Evolutionary conservation across 202 grass and related monocot genomes (phyloP), one percentile per base, ranked within the genome.

Genomic region (Schoenoplectus tabernaemontani): DNA sequence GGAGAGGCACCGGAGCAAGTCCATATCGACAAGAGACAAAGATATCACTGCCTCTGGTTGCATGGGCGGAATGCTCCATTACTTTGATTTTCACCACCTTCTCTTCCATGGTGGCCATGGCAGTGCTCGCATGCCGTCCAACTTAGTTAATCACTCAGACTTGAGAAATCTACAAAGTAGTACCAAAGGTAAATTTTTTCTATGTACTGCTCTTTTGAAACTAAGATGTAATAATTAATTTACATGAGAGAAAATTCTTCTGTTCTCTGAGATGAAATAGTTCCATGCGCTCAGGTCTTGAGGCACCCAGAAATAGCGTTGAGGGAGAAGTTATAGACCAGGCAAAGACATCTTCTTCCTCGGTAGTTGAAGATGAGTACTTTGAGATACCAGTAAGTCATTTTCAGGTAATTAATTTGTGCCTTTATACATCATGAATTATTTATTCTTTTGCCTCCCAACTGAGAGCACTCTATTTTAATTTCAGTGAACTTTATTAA

Each of bases 291-390:
- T 63, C 42, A 85, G 96, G 96, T 0, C 11, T 89, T 11, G 85
- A 99, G 85, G 96, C 96, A 78, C 92, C 96, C 6, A 80, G 92
- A 84, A 99, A 99, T 79, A 96, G 92, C 87, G 77, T 96, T 16
- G 96, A 99, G 59, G 82, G 88, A 59, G 90, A 89, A 57, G 44
- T 16, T 33, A 3, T n/a, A 3, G 38, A 62, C 7, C 60, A 62
- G 4, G 9, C 58, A 34, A 58, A 56, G 1, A 56, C 44, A 4
- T 64, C 60, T 51, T 57, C 64, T 42, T 69, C 48, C 2, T 74
- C 38, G 2, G 24, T 43, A 2, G 59, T 69, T 43, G 84, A 46
- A n/a, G 86, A 96, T 7, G 64, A 73, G 19, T 84, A 76, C 4
- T 51, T 59, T 1, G 90, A 90, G 51, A 80, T 87, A 61, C 93